phyloP scores from a whole-genome alignment of 192 early-diverging fungal species.

The Dimargaris verticillata region DNA sequence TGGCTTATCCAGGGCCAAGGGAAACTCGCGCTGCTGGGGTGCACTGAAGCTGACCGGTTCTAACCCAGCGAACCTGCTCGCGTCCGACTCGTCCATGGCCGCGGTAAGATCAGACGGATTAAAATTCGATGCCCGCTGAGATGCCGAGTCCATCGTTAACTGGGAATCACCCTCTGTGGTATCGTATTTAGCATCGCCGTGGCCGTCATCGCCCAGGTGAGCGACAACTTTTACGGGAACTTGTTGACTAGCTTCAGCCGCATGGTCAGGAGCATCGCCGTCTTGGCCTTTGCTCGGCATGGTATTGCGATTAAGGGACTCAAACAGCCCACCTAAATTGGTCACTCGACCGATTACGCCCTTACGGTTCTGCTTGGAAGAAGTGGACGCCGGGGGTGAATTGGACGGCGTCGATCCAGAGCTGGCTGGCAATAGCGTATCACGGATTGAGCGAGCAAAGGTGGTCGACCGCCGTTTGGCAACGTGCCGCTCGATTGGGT shows the following conservation, averaged over 20 bases:
- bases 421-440: background rate
- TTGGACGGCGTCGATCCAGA: background rate
- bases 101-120: background rate
- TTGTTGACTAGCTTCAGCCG: background rate
- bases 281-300: background rate
- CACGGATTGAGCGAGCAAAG: background rate
- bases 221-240: background rate
- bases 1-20: background rate
- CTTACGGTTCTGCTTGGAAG: background rate
- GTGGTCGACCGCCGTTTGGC: background rate
- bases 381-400: background rate
- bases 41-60: background rate
- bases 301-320: slow-evolving; percentile 1
- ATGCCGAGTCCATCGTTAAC: background rate
- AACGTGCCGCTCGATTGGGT: background rate
- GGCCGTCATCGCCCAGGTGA: background rate
- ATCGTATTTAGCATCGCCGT: background rate
- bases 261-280: background rate
- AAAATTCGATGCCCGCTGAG: background rate
- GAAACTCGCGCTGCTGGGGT: background rate
- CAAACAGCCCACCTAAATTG: slow-evolving; percentile 4
- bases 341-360: slow-evolving; percentile 5
- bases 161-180: background rate
- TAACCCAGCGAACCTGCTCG: background rate
- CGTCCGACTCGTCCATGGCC: background rate